phyloP scores from a whole-genome alignment of 805 yeast genomes.

The Candida patagonica region DNA sequence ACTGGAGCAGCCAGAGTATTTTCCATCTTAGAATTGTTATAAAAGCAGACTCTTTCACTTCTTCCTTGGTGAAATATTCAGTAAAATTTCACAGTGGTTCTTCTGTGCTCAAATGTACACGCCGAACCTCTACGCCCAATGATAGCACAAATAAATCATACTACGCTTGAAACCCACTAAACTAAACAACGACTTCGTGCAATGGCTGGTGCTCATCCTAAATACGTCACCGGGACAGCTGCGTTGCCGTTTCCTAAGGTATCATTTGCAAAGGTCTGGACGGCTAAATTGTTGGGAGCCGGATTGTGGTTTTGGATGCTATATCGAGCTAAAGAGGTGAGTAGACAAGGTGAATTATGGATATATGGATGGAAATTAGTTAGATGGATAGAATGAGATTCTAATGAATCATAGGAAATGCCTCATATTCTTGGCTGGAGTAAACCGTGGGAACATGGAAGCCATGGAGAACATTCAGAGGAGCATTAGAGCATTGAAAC shows the following conservation, averaged over 20 bases:
- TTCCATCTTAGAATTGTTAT: conserved; percentile 15
- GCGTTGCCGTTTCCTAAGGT: conserved; percentile 63
- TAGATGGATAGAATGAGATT: background rate
- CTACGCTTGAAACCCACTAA: background rate
- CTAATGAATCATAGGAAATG: conserved; percentile 23
- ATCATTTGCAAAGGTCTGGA: conserved; percentile 45
- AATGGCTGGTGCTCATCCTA: conserved; percentile 19
- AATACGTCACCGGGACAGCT: conserved; percentile 34
- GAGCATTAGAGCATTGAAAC: too few relatives aligned
- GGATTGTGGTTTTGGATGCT: conserved; percentile 86
- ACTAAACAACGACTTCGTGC: background rate
- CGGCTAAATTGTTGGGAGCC: conserved; percentile 66
- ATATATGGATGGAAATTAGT: too few relatives aligned
- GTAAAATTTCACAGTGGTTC: background rate
- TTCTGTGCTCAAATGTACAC: background rate
- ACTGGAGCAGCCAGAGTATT: conserved; percentile 31
- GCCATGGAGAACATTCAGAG: conserved; percentile 13
- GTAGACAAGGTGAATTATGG: conserved; percentile 5
- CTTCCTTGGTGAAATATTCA: background rate
- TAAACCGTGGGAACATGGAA: conserved; percentile 34
- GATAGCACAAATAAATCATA: background rate
- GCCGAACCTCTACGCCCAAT: background rate
- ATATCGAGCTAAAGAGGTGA: conserved; percentile 63
- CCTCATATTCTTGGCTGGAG: conserved; percentile 32
- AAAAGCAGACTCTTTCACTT: background rate